Base-by-base conservation (phyloP, 2,329 filamentous ascomycete genomes). In the Alternaria triticina region DNA sequence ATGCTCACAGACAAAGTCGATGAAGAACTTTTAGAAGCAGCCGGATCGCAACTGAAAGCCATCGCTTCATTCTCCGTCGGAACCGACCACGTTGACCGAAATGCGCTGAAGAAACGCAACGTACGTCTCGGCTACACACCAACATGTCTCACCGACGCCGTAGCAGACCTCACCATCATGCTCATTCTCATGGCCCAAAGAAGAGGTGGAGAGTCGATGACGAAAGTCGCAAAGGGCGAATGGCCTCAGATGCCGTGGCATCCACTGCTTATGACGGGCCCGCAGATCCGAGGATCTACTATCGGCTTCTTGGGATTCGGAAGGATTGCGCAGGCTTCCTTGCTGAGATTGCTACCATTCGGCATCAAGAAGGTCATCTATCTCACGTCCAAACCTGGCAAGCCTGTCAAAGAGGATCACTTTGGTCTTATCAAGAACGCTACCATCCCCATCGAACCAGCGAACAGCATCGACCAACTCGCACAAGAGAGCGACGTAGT, bases 11-110 rank as follows among this genome's bases (percentile, higher is more conserved):
- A 77, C 6, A 72, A 69, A 49, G 60, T 73, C 54, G 72, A 77
- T 47, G 60, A 70, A 50, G 73, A 75, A 28, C 67, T 77, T 5
- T 36, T 77, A 6, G 23, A 69, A 11, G 61, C 70, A 23, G 69
- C 73, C 2, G 74, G 74, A 12, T 28, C 58, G 9, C 57, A 66
- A 15, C 60, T 77, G 5, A 76, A 74, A 61, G 69, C 64, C 4
- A 69, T 77, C 25, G 72, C 75, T 3, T 76, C 75, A 1, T 76
- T 76, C 61, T 76, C 73, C 9, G 72, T 77, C n/a, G 75, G 74
- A 1, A 76, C 72, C 12, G 74, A 77, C 57, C 74, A 77, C 52
- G 67, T 77, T 7, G 70, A 76, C 54, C 66, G 66, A 4, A 57
- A 60, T 8, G 68, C 70, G 1, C 66, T 77, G 3, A 76, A 74